Conservation (phyloP, 2,329 filamentous ascomycete genomes). For the Beauveria sp. region DNA sequence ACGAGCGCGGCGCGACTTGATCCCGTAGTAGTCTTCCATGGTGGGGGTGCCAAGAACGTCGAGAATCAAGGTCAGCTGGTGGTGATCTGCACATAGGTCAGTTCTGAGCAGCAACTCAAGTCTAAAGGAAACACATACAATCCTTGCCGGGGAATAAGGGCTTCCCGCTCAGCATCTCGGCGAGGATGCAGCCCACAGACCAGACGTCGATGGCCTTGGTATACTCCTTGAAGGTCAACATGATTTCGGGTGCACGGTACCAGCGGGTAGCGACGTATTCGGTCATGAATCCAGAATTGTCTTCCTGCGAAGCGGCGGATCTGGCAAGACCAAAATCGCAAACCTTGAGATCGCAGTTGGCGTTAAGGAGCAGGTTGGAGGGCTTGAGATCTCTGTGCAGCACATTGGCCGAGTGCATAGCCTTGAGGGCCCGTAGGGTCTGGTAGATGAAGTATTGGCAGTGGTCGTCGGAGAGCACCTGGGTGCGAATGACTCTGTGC, state of each 20-base stretch:
- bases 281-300: slow-evolving; percentile 99
- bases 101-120: background rate
- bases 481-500: slow-evolving; percentile 97
- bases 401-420: slow-evolving; percentile 98
- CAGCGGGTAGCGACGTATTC: slow-evolving; percentile 99
- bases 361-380: slow-evolving; percentile 92
- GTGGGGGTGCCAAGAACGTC: slow-evolving; percentile 96
- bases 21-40: slow-evolving; percentile 99
- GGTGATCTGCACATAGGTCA: slow-evolving; percentile 60
- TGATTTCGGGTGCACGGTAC: slow-evolving; percentile 98
- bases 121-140: slow-evolving; percentile 54
- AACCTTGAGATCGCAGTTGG: slow-evolving; percentile 98
- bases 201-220: slow-evolving; percentile 99
- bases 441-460: slow-evolving; percentile 99
- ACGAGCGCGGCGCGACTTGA: slow-evolving; percentile 93
- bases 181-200: slow-evolving; percentile 96
- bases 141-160: slow-evolving; percentile 97
- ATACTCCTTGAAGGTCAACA: slow-evolving; percentile 99
- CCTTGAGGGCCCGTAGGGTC: slow-evolving; percentile 92
- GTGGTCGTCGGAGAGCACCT: slow-evolving; percentile 97
- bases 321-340: slow-evolving; percentile 96
- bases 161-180: slow-evolving; percentile 98
- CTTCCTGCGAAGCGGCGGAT: slow-evolving; percentile 92
- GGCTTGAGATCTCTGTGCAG: slow-evolving; percentile 96
- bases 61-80: slow-evolving; percentile 93